Base-by-base conservation (phyloP, 768 basidiomycete species). In the Lactifluus volemus region DNA sequence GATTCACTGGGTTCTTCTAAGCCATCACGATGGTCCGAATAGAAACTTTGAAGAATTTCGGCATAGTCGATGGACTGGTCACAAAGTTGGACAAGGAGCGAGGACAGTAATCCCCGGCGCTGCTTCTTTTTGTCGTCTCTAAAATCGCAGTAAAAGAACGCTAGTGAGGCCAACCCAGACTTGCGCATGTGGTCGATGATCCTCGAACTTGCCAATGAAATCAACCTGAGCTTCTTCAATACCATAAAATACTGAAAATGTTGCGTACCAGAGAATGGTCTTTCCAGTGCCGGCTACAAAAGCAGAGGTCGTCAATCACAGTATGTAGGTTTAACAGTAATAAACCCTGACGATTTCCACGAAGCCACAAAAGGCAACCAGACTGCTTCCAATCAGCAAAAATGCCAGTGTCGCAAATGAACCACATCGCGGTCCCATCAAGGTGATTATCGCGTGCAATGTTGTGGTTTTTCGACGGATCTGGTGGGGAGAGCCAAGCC, bases 231-330 rank as follows among this genome's bases (percentile, higher is more conserved):
- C 25, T 25, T 25, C 15, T 42, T 17, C 17, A 15, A 17, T 4
- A 6, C 5, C 41, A 7, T 14, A 42, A 42, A 42, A 6, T 38
- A 7, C 14, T 41, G 15, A 15, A 15, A 41, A 42, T 5, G 4
- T 9, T 12, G 8, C 45, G 8, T 48, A 59, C 59, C 34, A 48
- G 4, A 59, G 36, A 17, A 59, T 29, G 15, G 12, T 53, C 29
- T 59, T 59, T 5, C 59, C 59, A 1, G 51, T 42, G n/a, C 44
- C 59, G 36, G 59, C 59, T 53, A 19, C n/a, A 30, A 17, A 47
- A 7, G 11, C 17, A 15, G 5, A 38, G 17, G 14, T 1, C 2
- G 5, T 48, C 38, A 54, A 19, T 4, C 19, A 4, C 1, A 7
- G 11, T 5, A 5, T 17, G 25, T 9, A 36, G 21, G 5, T 0